phyloP scores from a whole-genome alignment of 106 monocot species.

The Dendrobium chrysotoxum region DNA sequence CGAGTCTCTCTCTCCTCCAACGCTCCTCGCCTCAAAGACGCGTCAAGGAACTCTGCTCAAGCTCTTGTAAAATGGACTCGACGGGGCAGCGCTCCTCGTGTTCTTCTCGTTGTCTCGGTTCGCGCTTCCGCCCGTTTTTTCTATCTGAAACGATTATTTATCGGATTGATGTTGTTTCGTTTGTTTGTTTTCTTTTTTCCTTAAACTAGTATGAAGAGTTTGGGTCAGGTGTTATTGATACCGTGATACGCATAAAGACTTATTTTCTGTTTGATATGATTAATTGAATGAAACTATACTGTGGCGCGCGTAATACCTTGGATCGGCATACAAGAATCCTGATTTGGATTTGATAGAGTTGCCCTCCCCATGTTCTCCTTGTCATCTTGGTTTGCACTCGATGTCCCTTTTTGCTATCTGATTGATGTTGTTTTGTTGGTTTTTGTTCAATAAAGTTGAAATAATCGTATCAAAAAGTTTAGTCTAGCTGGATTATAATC shows the following conservation, averaged over 20 bases:
- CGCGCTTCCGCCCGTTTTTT: slow-evolving; percentile 9
- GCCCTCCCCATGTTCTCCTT: too few species aligned
- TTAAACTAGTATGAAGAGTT: neutral
- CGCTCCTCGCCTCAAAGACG: slow-evolving; percentile 51
- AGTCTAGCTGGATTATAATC: neutral
- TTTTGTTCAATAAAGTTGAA: neutral
- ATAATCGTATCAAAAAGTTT: neutral
- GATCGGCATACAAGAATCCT: too few species aligned
- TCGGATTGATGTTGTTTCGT: neutral
- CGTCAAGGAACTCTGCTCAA: slow-evolving; percentile 56
- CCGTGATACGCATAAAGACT: neutral
- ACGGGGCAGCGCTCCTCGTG: slow-evolving; percentile 56
- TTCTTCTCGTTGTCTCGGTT: slow-evolving; percentile 73
- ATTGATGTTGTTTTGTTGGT: neutral
- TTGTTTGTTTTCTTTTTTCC: neutral
- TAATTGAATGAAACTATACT: neutral
- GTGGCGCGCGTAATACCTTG: neutral
- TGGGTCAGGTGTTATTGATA: neutral
- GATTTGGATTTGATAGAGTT: too few species aligned
- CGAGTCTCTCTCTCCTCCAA: slow-evolving; percentile 26
- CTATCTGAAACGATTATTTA: neutral
- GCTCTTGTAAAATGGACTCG: slow-evolving; percentile 66
- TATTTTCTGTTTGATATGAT: neutral
- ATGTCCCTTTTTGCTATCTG: neutral
- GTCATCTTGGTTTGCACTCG: too few species aligned